Conservation (phyloP, 2,329 filamentous ascomycete genomes). For the Exophiala sp. region DNA sequence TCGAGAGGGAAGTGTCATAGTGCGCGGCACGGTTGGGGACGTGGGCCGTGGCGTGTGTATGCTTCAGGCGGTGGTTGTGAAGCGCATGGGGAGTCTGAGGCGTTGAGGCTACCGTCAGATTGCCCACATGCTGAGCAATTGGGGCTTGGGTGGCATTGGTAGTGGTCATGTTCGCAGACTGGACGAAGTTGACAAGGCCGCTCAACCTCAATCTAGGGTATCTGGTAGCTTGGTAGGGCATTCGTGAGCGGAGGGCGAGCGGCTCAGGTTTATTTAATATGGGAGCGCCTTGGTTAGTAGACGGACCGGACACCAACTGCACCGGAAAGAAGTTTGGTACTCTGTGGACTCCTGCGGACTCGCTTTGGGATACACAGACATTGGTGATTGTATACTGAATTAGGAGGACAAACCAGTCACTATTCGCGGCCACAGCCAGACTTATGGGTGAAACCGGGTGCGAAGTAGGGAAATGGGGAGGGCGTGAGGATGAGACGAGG, state of each 20-base stretch:
- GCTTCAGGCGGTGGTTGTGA: constrained; percentile 19
- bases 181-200: constrained; percentile 10
- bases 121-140: constrained; percentile 13
- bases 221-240: constrained; percentile 24
- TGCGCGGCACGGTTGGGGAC: constrained; percentile 33
- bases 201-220: constrained; percentile 11
- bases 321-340: not conserved
- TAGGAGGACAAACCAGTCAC: not conserved
- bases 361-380: not conserved
- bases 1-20: constrained; percentile 46
- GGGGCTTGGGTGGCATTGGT: constrained; percentile 10
- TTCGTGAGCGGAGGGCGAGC: constrained; percentile 8
- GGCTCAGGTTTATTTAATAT: not conserved
- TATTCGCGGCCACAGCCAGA: constrained; percentile 5
- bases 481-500: constrained; percentile 2
- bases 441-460: constrained; percentile 22
- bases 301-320: constrained; percentile 5
- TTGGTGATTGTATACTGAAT: constrained; percentile 7
- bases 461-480: constrained; percentile 1
- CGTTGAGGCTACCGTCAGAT: constrained; percentile 1
- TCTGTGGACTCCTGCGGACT: not conserved
- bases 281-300: not conserved
- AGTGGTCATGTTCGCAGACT: constrained; percentile 19
- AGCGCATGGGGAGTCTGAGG: constrained; percentile 8
- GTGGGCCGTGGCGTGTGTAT: constrained; percentile 23